Percentiles rank a stretch among this genome's conserved stretches.
These are phyloP conservation scores for Leptodontidium sp. DNA, from an alignment of 2,329 filamentous ascomycete species.

Conservation along the genomic window DNA sequence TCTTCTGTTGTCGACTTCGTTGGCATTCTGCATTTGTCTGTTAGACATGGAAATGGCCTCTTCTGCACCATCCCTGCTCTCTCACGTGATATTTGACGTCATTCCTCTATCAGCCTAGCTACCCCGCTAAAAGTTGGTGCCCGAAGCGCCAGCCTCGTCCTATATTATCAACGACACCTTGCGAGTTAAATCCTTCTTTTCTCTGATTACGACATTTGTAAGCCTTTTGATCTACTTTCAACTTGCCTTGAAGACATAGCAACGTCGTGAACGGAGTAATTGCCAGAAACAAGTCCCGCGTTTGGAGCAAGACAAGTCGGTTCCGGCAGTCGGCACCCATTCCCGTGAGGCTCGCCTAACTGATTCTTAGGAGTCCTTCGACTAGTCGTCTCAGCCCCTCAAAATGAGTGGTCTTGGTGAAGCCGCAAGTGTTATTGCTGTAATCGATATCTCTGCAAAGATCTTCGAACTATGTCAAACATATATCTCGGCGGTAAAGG, in stretches of 20 bases:
- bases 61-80: no score
- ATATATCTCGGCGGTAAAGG: constrained; percentile 21
- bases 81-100: constrained; percentile 15
- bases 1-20: no score
- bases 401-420: constrained; percentile 22
- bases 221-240: constrained; percentile 11
- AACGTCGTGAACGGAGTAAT: background rate
- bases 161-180: constrained; percentile 15
- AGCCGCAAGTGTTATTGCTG: constrained; percentile 28
- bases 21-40: no score
- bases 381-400: background rate
- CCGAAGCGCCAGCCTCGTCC: constrained; percentile 16
- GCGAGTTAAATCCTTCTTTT: constrained; percentile 11
- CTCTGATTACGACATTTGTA: background rate
- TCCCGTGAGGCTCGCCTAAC: background rate
- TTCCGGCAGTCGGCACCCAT: background rate
- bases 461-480: constrained; percentile 12
- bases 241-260: constrained; percentile 5
- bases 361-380: constrained; percentile 6
- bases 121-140: constrained; percentile 5
- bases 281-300: background rate
- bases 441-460: constrained; percentile 24
- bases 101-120: constrained; percentile 18
- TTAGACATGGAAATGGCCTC: no score
- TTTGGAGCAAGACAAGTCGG: constrained; percentile 17